Percentiles rank a stretch among this genome's conserved stretches.
These are phyloP conservation scores for Nymphaea colorata DNA, from an alignment of 164 flowering plant species.

Conservation along the genomic window DNA sequence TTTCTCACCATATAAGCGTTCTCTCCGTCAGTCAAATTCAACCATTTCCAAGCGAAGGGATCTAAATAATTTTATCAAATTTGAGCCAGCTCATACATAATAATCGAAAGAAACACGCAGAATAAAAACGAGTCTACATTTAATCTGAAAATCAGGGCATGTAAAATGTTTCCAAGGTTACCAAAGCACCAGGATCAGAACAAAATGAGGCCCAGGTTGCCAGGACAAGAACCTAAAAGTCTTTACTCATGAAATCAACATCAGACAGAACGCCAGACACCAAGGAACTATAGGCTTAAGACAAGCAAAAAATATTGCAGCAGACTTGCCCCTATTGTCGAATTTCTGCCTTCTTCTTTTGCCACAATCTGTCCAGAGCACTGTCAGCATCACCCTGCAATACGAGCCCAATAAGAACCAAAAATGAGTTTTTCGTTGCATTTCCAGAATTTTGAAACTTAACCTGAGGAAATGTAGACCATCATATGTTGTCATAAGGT, in stretches of 20 bases:
- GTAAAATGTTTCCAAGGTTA: too few relatives aligned
- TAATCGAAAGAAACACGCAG: too few relatives aligned
- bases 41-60: too few relatives aligned
- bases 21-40: too few relatives aligned
- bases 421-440: background rate
- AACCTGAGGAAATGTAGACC: background rate
- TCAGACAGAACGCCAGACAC: too few relatives aligned
- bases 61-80: too few relatives aligned
- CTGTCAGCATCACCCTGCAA: constrained; percentile 29
- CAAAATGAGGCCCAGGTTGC: background rate
- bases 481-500: background rate
- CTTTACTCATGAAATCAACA: too few relatives aligned
- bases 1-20: too few relatives aligned
- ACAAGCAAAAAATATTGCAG: too few relatives aligned
- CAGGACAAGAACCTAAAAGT: background rate
- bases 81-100: too few relatives aligned
- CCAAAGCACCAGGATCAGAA: background rate
- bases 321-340: constrained; percentile 8
- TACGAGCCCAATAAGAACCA: background rate
- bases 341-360: constrained; percentile 21
- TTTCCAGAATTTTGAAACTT: background rate
- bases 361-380: constrained; percentile 26
- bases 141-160: background rate
- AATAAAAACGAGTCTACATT: too few relatives aligned
- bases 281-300: too few relatives aligned